These are phyloP conservation scores for Macrolepiota fuliginosa DNA, from an alignment of 768 basidiomycete species.

Conservation along the genomic window DNA sequence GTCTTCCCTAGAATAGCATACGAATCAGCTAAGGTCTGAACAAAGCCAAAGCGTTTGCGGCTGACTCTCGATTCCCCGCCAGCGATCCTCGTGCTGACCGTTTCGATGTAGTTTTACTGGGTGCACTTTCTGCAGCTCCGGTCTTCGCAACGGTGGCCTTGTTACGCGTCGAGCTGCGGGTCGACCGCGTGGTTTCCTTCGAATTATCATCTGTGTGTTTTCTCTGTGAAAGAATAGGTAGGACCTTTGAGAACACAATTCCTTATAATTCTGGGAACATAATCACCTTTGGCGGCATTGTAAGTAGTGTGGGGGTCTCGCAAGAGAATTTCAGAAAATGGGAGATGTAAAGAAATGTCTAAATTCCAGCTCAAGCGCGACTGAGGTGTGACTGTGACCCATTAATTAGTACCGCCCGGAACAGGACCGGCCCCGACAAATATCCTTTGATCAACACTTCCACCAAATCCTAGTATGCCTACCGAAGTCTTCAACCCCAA, in stretches of 20 bases:
- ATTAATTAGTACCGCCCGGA: conserved; percentile 9
- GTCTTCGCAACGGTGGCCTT: conserved; percentile 26
- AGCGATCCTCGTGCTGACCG: conserved; percentile 18
- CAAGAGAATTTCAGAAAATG: neutral
- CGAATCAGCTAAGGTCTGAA: neutral
- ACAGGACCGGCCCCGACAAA: conserved; percentile 12
- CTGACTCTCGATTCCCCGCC: conserved; percentile 15
- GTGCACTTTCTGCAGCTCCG: conserved; percentile 20
- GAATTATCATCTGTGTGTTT: conserved; percentile 50
- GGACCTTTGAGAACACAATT: neutral
- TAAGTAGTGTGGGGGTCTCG: neutral
- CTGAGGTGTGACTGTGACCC: conserved; percentile 12
- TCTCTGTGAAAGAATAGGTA: conserved; percentile 37
- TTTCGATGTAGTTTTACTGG: conserved; percentile 18
- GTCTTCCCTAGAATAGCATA: conserved; percentile 1
- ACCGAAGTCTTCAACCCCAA: conserved; percentile 84
- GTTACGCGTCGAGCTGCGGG: conserved; percentile 42
- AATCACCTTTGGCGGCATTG: conserved; percentile 38
- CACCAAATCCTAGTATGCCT: conserved; percentile 34
- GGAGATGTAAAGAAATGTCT: conserved; percentile 2
- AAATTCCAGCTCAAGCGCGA: conserved; percentile 6
- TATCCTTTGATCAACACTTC: conserved; percentile 14
- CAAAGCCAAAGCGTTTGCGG: neutral
- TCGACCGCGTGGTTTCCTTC: conserved; percentile 38
- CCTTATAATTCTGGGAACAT: neutral